Base-by-base conservation (phyloP, 306 rosid species). In the Dryas octopetala region DNA sequence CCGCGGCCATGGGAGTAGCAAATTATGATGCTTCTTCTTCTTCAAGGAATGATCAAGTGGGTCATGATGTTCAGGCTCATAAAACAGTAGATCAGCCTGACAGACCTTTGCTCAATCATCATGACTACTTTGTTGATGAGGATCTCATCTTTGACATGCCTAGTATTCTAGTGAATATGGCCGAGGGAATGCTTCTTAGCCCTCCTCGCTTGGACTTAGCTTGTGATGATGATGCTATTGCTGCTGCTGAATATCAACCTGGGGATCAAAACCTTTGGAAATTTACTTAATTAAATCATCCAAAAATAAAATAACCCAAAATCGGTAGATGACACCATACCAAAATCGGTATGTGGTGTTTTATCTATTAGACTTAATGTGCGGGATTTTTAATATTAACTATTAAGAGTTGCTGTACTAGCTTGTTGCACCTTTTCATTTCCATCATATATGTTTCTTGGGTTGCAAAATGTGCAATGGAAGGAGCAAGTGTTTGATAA, bases 101-200 rank as follows among this genome's bases (percentile, higher is more conserved):
- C 14, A 8, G 55, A n/a, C 16, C 43, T 41, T 43, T 19, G 65
- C 3, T 54, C 5, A 63, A 15, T 40, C 40, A 51, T 54, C 59
- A 60, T 19, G 87, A 86, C 45, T 90, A 86, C 45, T 91, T 81
- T 79, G 67, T 95, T 62, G 99, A 95, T 54, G 99, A 95, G 79
- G 99, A 95, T 70, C 78, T 92, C 76, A 87, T 95, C 69, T 92
- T 95, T 73, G 89, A 95, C 51, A 92, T 95, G 91, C 97, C 99
- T 0, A 92, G 89, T 83, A 90, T 95, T 80, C 41, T 95, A 11
- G 62, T 60, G 58, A 86, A 90, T 52, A 95, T 95, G 97, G 97
- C 99, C 0, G 88, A 95, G 59, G 99, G 97, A 79, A 92, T 95
- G 99, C 83, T 95, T 6, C 87, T 95, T 1, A 88, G 97, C 80